Conservation (phyloP, 2,329 filamentous ascomycete genomes). For the Chaetoscypha palmicola region DNA sequence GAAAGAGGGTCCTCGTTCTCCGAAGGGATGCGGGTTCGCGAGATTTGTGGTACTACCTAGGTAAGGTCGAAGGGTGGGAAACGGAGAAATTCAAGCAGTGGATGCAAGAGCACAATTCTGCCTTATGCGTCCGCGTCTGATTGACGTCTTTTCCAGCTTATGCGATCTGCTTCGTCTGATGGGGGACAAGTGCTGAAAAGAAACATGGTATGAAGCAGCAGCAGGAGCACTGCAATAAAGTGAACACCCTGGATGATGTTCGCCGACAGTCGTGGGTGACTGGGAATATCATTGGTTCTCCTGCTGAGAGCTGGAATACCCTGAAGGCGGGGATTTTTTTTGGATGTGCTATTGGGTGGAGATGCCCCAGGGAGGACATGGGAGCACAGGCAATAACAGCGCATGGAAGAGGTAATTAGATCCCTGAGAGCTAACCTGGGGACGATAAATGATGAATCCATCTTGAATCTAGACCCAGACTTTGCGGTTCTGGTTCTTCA, state of each 20-base stretch:
- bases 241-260: not conserved
- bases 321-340: slow-evolving; percentile 2
- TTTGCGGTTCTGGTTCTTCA: not conserved
- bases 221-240: slow-evolving; percentile 8
- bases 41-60: not conserved
- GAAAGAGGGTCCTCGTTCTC: too few relatives aligned
- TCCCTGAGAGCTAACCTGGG: not conserved
- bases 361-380: not conserved
- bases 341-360: slow-evolving; percentile 4
- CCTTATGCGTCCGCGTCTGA: slow-evolving; percentile 5
- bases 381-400: slow-evolving; percentile 4
- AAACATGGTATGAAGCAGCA: slow-evolving; percentile 5
- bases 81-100: slow-evolving; percentile 8
- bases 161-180: slow-evolving; percentile 2
- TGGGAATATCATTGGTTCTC: slow-evolving; percentile 5
- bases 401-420: slow-evolving; percentile 8
- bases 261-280: slow-evolving; percentile 6
- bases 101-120: slow-evolving; percentile 6
- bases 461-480: not conserved
- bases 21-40: too few relatives aligned
- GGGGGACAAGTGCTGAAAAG: not conserved
- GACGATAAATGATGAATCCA: not conserved
- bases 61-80: not conserved
- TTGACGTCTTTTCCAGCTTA: slow-evolving; percentile 1
- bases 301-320: slow-evolving; percentile 5